Evolutionary conservation across 768 basidiomycete genomes (phyloP).

Genomic region (Tulasnella sp.): DNA sequence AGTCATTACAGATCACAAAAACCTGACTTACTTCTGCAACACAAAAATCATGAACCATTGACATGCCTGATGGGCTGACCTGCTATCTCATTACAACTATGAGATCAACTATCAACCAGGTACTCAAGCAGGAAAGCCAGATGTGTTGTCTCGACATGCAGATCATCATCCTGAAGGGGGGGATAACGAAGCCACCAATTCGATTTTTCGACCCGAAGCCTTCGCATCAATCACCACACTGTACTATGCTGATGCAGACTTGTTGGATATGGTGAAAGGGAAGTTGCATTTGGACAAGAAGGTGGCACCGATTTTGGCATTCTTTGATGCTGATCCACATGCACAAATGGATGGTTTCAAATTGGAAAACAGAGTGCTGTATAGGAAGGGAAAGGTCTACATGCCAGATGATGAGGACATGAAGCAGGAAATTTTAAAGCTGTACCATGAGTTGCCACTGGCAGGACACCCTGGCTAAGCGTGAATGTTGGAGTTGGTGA

Average conservation of each 20-base stretch:
- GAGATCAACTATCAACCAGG: constrained; percentile 16
- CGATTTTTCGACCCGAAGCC: too few species aligned
- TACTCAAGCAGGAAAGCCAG: neutral
- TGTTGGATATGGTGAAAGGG: neutral
- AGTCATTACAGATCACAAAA: constrained; percentile 18
- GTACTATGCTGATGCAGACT: neutral
- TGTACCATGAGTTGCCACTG: constrained; percentile 17
- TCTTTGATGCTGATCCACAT: neutral
- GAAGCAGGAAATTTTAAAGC: neutral
- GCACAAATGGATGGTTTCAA: neutral
- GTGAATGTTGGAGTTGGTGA: constrained; percentile 18
- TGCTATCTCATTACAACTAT: constrained; percentile 14
- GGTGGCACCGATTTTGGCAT: neutral
- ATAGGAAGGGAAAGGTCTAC: neutral
- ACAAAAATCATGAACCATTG: constrained; percentile 20
- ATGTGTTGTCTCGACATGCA: constrained; percentile 12
- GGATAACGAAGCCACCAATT: neutral
- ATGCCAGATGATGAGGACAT: neutral
- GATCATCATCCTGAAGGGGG: too few species aligned
- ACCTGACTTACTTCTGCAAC: constrained; percentile 19
- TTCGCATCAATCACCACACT: neutral
- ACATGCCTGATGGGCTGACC: constrained; percentile 23
- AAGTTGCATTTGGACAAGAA: neutral
- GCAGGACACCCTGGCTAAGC: constrained; percentile 22
- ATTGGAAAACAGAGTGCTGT: neutral